Evolutionary conservation across 73 alveolate genomes (phyloP).

Genomic region (Tetrahymena elliotti): DNA sequence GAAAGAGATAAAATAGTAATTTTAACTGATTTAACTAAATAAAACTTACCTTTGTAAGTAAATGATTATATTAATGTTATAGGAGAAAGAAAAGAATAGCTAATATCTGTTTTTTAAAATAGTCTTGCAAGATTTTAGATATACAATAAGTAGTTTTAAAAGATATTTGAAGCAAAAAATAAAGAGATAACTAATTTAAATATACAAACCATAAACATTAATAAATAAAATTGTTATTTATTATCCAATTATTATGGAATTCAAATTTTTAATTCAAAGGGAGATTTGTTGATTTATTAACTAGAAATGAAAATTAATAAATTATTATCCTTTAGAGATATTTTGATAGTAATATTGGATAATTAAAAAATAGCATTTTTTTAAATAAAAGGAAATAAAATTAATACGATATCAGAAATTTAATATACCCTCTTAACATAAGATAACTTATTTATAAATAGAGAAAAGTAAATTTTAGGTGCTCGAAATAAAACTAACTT

Average conservation of each 20-base stretch:
- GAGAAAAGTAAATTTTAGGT: neutral
- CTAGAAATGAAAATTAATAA: neutral
- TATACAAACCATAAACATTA: too few species aligned
- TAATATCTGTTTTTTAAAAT: neutral
- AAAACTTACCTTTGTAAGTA: neutral
- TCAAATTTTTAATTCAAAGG: neutral
- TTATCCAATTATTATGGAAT: neutral
- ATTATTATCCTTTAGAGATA: neutral
- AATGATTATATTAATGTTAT: neutral
- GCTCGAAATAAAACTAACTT: neutral
- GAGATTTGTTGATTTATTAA: neutral
- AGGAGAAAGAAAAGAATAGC: neutral
- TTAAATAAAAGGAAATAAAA: neutral
- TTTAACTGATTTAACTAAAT: neutral
- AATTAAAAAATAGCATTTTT: neutral
- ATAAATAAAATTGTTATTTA: neutral
- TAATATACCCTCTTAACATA: neutral
- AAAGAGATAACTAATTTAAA: neutral
- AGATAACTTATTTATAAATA: neutral
- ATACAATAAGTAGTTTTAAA: neutral
- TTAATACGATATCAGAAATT: neutral
- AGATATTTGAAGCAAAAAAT: too few species aligned
- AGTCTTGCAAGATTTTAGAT: neutral
- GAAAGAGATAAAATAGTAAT: neutral
- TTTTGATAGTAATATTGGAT: neutral